Percentiles rank a stretch among this genome's conserved stretches.
Conservation (phyloP, 2,329 filamentous ascomycete genomes). For the Diaporthe ampelina region DNA sequence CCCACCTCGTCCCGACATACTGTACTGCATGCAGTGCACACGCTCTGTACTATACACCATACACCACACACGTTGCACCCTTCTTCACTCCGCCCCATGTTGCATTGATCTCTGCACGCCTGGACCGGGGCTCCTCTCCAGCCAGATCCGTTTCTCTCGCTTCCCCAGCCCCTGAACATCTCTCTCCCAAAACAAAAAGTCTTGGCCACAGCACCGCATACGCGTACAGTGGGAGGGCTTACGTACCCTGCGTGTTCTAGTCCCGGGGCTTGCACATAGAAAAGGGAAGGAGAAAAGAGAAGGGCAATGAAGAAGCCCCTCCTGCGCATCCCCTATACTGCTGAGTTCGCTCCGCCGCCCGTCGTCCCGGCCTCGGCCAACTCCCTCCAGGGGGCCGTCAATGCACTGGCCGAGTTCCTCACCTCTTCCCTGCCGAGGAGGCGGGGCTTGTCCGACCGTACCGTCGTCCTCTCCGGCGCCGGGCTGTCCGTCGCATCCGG, state of each 20-base stretch:
- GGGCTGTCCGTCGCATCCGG: slow-evolving; percentile 95
- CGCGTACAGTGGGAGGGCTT: slow-evolving; percentile 39
- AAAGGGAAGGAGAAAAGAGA: slow-evolving; percentile 28
- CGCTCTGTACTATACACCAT: not conserved
- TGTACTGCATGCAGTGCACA: not conserved
- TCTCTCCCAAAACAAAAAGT: slow-evolving; percentile 20
- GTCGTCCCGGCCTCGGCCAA: slow-evolving; percentile 81
- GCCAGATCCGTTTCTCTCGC: slow-evolving; percentile 12
- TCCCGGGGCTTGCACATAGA: slow-evolving; percentile 37
- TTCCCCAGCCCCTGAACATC: slow-evolving; percentile 28
- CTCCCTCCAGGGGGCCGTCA: slow-evolving; percentile 79
- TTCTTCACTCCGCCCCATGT: slow-evolving; percentile 3
- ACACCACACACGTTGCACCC: not conserved
- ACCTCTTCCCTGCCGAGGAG: slow-evolving; percentile 63
- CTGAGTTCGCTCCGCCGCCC: slow-evolving; percentile 80
- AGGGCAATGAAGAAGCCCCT: slow-evolving; percentile 75
- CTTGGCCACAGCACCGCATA: slow-evolving; percentile 31
- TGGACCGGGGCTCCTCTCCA: slow-evolving; percentile 25
- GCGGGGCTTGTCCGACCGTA: slow-evolving; percentile 62
- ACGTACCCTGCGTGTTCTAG: slow-evolving; percentile 48
- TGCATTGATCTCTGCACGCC: slow-evolving; percentile 31
- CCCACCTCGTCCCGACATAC: slow-evolving; percentile 22
- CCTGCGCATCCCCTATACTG: slow-evolving; percentile 92
- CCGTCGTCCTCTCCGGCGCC: slow-evolving; percentile 78
- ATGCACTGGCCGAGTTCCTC: slow-evolving; percentile 84